These are phyloP conservation scores for Vararia minispora DNA, from an alignment of 768 basidiomycete genomes.

Conservation along the genomic window DNA sequence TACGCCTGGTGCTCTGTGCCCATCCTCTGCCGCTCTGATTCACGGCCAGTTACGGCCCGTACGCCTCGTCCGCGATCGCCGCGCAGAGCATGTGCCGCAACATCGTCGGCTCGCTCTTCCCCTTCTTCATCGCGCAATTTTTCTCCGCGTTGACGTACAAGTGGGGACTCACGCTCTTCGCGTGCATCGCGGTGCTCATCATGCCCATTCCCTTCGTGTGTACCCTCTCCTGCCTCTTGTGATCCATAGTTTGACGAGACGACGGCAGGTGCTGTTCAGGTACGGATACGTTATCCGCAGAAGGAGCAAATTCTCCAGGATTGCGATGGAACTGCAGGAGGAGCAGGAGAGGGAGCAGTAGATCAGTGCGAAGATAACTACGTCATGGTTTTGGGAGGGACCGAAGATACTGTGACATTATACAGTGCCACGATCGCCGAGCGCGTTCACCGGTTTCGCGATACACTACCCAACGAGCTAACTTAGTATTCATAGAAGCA, in stretches of 20 bases:
- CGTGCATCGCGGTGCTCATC: constrained; percentile 29
- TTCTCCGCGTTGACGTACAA: constrained; percentile 34
- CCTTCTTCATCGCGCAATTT: constrained; percentile 37
- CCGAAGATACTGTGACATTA: no score
- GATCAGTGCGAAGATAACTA: no score
- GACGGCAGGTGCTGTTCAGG: constrained; percentile 4
- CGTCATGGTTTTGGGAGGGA: no score
- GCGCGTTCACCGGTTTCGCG: no score
- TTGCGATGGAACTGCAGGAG: constrained; percentile 4
- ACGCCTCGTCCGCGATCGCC: constrained; percentile 44
- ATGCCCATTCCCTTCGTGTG: constrained; percentile 33
- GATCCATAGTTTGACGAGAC: background rate
- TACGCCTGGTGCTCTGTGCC: constrained; percentile 16
- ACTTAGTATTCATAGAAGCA: no score
- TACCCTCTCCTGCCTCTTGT: background rate
- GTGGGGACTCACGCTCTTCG: constrained; percentile 37
- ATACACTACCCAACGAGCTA: no score
- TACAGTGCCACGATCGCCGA: no score
- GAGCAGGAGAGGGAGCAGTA: no score
- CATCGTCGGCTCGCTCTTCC: constrained; percentile 31
- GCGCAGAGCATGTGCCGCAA: constrained; percentile 39
- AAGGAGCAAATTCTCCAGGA: constrained; percentile 6
- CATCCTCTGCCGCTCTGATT: background rate
- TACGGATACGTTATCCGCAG: constrained; percentile 6
- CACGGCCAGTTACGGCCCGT: constrained; percentile 26